Conservation (phyloP, 2,329 filamentous ascomycete genomes). For the Sarocladium oryzae region DNA sequence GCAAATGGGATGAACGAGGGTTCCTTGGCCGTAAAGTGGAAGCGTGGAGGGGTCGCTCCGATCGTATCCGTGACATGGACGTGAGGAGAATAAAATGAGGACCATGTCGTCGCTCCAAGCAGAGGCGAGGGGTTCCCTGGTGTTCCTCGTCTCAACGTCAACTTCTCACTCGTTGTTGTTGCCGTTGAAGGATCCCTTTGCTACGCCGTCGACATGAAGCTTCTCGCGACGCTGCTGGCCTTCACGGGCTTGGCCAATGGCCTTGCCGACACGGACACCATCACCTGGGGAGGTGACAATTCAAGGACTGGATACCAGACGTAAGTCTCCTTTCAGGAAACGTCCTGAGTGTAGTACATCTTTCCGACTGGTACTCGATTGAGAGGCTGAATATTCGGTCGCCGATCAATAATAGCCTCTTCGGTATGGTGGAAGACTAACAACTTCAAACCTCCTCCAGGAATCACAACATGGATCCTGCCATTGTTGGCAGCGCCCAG, state of each 20-base stretch:
- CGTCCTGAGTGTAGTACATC: too few relatives aligned
- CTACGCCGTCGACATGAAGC: constrained; percentile 18
- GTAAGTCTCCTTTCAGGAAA: constrained; percentile 27
- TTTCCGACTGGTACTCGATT: too few relatives aligned
- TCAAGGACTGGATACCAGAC: constrained; percentile 46
- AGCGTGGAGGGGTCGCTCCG: too few relatives aligned
- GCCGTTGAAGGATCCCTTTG: neutral
- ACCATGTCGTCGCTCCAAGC: neutral
- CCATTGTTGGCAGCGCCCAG: constrained; percentile 45
- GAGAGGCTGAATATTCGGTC: too few relatives aligned
- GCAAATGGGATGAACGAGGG: neutral
- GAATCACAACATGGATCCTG: constrained; percentile 59
- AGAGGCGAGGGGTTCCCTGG: neutral
- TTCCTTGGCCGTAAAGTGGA: too few relatives aligned
- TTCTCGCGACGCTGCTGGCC: constrained; percentile 22
- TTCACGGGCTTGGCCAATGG: constrained; percentile 27
- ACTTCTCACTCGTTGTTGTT: constrained; percentile 9
- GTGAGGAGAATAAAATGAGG: neutral
- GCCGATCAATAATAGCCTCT: neutral
- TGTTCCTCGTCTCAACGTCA: constrained; percentile 7
- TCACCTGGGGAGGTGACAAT: constrained; percentile 55
- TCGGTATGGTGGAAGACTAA: neutral
- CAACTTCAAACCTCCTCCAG: constrained; percentile 13
- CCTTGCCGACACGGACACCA: constrained; percentile 44
- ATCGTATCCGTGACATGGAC: neutral